Base-by-base conservation (phyloP, 768 basidiomycete genomes). In the Tubosaeta sp. region DNA sequence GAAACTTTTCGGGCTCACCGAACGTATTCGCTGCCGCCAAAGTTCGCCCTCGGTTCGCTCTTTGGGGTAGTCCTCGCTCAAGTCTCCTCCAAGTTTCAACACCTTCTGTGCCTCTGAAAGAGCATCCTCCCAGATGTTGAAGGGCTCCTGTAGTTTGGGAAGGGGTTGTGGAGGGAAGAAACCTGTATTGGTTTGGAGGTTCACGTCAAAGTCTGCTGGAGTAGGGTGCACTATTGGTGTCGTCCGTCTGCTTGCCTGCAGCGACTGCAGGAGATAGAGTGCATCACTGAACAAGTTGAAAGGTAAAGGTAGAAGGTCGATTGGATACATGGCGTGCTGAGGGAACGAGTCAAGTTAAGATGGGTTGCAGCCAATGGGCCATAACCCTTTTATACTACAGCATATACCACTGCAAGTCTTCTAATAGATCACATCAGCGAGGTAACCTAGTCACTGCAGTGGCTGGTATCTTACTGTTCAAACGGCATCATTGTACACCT, bases 161-260 rank as follows among this genome's bases (percentile, higher is more conserved):
- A 89, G 76, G 1, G 83, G 83, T 32, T 72, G 67, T 3, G 78
- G 68, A 1, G 94, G 95, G 58, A 97, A 80, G 73, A 97, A 98
- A 0, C 95, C 95, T 0, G 89, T 86, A 57, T 82, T 57, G 14
- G 59, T 60, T 27, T 71, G 53, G 48, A 69, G 63, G 47, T 71
- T 61, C 16, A 86, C 67, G 57, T 85, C 83, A 50, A 81, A 84
- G 50, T 81, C 75, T 3, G 64, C 58, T 18, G 72, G 73, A 11
- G 70, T 62, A 38, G 67, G 72, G 24, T 69, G 71, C 24, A 63
- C 65, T 13, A 66, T 59, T 42, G 60, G 56, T 6, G 67, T 49
- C 13, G 64, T 43, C 51, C 68, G 66, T 51, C 67, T 54, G 54
- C 55, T 63, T 29, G 66, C 64, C 49, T 75, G 63, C 34, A 74